These are phyloP conservation scores for Candida boleticola DNA, from an alignment of 805 yeast species.

Conservation along the genomic window DNA sequence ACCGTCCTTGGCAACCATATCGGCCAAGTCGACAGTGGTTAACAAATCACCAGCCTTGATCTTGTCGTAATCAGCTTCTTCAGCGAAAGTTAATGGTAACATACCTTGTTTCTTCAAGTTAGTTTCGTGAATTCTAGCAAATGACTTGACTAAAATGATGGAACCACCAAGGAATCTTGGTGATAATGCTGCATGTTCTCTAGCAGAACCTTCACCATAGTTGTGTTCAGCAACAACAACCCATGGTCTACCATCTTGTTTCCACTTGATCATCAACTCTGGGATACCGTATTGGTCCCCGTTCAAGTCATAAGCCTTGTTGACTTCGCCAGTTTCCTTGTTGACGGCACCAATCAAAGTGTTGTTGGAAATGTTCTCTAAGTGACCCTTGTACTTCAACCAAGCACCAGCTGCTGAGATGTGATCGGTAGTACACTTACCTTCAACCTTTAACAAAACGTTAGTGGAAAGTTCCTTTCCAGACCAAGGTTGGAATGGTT, in stretches of 20 bases:
- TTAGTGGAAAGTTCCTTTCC: conserved; percentile 78
- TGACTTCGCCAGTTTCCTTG: conserved; percentile 95
- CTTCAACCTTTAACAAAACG: conserved; percentile 87
- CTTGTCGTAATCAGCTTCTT: conserved; percentile 85
- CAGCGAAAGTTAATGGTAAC: conserved; percentile 89
- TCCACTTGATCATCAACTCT: conserved; percentile 96
- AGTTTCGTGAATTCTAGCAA: conserved; percentile 98
- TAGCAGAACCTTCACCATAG: conserved; percentile 98
- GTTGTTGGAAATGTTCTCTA: conserved; percentile 92
- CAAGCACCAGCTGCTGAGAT: conserved; percentile 98
- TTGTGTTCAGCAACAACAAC: conserved; percentile 95
- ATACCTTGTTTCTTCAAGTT: conserved; percentile 97
- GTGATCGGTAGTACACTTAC: conserved; percentile 98
- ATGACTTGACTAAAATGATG: conserved; percentile 85
- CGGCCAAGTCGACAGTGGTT: conserved; percentile 70
- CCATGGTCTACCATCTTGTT: conserved; percentile 82
- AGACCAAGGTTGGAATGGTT: conserved; percentile 84
- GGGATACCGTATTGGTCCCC: conserved; percentile 81
- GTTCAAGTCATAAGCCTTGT: conserved; percentile 82
- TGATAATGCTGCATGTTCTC: conserved; percentile 97
- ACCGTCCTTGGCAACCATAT: conserved; percentile 78
- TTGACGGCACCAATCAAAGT: conserved; percentile 96
- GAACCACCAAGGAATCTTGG: conserved; percentile 94
- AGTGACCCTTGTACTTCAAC: conserved; percentile 97
- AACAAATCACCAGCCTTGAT: conserved; percentile 74